These are phyloP conservation scores for Penicillium waksmanii DNA, from an alignment of 495 filamentous ascomycete genomes.

Conservation along the genomic window DNA sequence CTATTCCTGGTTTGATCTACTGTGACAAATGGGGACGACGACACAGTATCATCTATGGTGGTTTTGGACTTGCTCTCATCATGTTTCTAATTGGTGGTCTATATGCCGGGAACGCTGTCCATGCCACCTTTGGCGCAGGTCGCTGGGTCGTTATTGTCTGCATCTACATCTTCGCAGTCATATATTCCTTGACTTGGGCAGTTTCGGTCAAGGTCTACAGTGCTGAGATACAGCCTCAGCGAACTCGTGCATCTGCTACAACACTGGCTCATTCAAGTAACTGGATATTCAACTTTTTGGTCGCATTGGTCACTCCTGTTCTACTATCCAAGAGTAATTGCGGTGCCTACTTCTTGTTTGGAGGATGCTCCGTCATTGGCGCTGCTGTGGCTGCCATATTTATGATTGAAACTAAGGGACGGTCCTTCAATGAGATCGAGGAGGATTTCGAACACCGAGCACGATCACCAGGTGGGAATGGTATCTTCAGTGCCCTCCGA, in stretches of 20 bases:
- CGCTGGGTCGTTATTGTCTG: conserved; percentile 60
- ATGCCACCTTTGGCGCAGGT: conserved; percentile 45
- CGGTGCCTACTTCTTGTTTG: conserved; percentile 66
- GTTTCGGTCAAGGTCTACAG: conserved; percentile 57
- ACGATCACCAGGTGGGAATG: conserved; percentile 2
- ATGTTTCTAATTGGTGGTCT: conserved; percentile 57
- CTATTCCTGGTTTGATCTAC: conserved; percentile 56
- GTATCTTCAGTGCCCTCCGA: neutral
- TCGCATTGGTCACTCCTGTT: conserved; percentile 66
- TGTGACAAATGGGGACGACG: conserved; percentile 65
- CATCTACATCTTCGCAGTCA: conserved; percentile 50
- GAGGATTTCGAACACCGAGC: conserved; percentile 48
- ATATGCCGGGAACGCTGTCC: conserved; percentile 54
- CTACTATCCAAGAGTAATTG: conserved; percentile 58
- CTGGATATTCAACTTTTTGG: conserved; percentile 63
- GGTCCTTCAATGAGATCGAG: conserved; percentile 61
- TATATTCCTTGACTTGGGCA: conserved; percentile 55
- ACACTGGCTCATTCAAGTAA: conserved; percentile 53
- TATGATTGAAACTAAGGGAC: conserved; percentile 66
- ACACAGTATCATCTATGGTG: conserved; percentile 58
- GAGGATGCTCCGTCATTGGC: conserved; percentile 51
- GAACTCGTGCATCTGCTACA: conserved; percentile 55
- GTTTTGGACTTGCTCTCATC: conserved; percentile 46
- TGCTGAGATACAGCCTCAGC: conserved; percentile 59
- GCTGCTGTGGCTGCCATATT: conserved; percentile 51